These are phyloP conservation scores for Astragalus glycyphyllos DNA, from an alignment of 306 rosid genomes.

Conservation along the genomic window DNA sequence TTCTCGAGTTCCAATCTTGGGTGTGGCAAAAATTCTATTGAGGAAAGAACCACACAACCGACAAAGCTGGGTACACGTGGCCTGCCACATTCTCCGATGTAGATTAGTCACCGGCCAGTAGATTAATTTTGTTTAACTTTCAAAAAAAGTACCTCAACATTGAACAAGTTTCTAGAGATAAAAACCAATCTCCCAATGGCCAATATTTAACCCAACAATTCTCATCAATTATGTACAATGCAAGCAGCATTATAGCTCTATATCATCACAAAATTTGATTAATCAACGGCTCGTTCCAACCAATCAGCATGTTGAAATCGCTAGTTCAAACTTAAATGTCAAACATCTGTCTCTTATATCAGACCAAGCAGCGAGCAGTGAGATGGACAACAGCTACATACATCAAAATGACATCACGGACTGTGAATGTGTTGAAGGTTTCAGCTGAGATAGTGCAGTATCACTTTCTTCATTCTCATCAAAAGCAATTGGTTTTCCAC, in stretches of 20 bases:
- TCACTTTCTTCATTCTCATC: conserved; percentile 79
- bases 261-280: conserved; percentile 40
- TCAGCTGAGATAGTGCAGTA: conserved; percentile 74
- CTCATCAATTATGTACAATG: conserved; percentile 45
- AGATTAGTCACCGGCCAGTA: no score
- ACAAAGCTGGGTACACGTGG: no score
- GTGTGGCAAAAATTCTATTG: no score
- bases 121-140: no score
- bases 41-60: no score
- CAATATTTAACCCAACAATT: conserved; percentile 30
- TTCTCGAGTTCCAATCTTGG: no score
- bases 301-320: conserved; percentile 37
- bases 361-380: conserved; percentile 23
- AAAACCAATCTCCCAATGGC: conserved; percentile 28
- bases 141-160: not conserved
- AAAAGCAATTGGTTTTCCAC: conserved; percentile 60
- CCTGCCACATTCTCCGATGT: no score
- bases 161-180: conserved; percentile 2
- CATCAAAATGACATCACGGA: conserved; percentile 72
- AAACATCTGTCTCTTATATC: conserved; percentile 13
- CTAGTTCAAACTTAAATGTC: conserved; percentile 30
- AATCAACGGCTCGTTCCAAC: conserved; percentile 39
- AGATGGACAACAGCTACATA: conserved; percentile 6
- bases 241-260: conserved; percentile 39
- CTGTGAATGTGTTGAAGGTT: conserved; percentile 67